Conservation (phyloP, 2,329 filamentous ascomycete species). For the Neospermospora avenae region DNA sequence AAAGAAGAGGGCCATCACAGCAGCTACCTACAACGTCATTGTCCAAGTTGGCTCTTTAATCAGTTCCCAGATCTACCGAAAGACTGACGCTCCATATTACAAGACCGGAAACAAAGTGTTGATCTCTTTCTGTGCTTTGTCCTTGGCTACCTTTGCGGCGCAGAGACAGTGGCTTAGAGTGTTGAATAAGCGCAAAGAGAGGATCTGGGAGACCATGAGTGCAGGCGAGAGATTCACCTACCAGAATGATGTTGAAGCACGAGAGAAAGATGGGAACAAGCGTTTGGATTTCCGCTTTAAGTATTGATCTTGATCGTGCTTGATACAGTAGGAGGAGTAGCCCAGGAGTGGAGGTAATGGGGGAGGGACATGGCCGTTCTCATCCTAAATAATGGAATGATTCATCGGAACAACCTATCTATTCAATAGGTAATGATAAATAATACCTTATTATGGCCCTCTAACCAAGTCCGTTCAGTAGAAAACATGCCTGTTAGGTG, state of each 20-base stretch:
- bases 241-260: conserved; percentile 35
- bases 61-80: conserved; percentile 38
- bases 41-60: conserved; percentile 43
- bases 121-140: conserved; percentile 42
- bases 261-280: conserved; percentile 42
- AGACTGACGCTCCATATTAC: conserved; percentile 46
- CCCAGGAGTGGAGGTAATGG: too few relatives aligned
- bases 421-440: too few relatives aligned
- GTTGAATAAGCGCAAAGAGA: conserved; percentile 42
- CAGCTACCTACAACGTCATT: conserved; percentile 60
- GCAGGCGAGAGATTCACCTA: conserved; percentile 45
- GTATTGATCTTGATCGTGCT: neutral
- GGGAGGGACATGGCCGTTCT: too few relatives aligned
- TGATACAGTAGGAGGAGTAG: too few relatives aligned
- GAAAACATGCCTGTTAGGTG: too few relatives aligned
- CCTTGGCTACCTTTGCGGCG: conserved; percentile 36
- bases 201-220: conserved; percentile 43
- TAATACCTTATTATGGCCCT: too few relatives aligned
- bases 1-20: conserved; percentile 58
- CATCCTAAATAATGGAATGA: too few relatives aligned
- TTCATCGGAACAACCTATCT: too few relatives aligned
- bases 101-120: conserved; percentile 52
- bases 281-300: conserved; percentile 28
- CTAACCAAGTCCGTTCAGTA: too few relatives aligned
- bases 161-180: conserved; percentile 32